Base-by-base conservation (phyloP, 2,329 filamentous ascomycete species). In the Phaeoacremonium minimum region DNA sequence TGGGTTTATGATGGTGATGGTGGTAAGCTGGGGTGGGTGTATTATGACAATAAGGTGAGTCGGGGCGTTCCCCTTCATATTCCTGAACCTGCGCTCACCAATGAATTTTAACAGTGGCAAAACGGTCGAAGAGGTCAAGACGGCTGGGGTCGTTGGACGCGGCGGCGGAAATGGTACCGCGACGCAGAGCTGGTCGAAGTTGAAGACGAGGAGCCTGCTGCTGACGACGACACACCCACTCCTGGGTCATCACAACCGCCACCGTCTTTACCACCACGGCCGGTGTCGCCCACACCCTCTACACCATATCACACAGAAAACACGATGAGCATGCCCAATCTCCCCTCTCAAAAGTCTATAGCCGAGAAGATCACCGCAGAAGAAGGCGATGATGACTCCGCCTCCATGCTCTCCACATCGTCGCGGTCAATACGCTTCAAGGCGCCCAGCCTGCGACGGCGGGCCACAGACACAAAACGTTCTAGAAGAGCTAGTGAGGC, bases 101-200 rank as follows among this genome's bases (percentile, higher is more conserved):
- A 33, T 7, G 13, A 18, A 7, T 18, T 18, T 15, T 6, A 15
- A 37, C 33, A 94, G 84, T 98, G 93, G 93, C 83, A 89, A 57
- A 85, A 87, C 48, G 90, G 90, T 14, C 83, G 86, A 13, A 77
- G 88, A 41, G 87, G 87, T 4, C 74, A 78, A 56, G 93, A 98
- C 51, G 87, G 90, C 36, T 98, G 93, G 93, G 87, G 87, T 28
- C 81, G 88, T 38, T 98, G 95, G 73, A 98, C 93, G 0, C 79
- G 93, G 12, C 80, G 93, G 15, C 71, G 93, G 44, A 96, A 97
- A 63, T 98, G 93, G 93, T 93, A 88, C 55, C 85, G 93, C 28
- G 93, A 97, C 55, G 93, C 93, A 8, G 93, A 98, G 64, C 76
- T 98, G 4, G 87, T 96, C 20, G 93, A 98, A 55, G 66, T 83